Conservation (phyloP, 345 rosid genomes). For the Chamaenerion angustifolium region DNA sequence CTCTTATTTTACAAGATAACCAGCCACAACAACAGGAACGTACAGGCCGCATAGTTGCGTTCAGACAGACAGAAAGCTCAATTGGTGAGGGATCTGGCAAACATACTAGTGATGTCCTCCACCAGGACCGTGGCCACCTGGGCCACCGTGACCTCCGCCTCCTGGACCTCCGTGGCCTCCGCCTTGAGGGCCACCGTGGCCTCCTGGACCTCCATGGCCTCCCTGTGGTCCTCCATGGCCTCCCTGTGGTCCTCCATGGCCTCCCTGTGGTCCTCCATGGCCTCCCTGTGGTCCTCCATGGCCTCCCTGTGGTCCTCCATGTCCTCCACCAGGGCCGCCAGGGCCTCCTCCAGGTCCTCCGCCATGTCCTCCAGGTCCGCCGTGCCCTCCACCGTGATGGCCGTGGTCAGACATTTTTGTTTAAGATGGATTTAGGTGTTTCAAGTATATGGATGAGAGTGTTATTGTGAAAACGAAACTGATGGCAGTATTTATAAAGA, state of each 20-base stretch:
- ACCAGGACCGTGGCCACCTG: neutral
- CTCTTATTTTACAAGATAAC: too few species aligned
- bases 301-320: slow-evolving; percentile 8
- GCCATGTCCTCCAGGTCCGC: too few species aligned
- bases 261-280: neutral
- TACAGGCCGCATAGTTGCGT: too few species aligned
- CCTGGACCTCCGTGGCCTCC: neutral
- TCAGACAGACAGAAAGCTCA: too few species aligned
- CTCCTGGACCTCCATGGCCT: neutral
- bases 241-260: neutral
- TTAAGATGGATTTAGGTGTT: too few species aligned
- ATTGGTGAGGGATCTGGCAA: too few species aligned
- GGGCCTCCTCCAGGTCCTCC: too few species aligned
- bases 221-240: neutral
- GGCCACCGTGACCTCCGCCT: neutral
- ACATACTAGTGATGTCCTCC: neutral
- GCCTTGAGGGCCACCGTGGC: neutral
- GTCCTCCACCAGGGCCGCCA: neutral
- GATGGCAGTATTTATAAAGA: too few species aligned
- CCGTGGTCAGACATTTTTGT: slow-evolving; percentile 6
- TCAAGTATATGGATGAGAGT: too few species aligned
- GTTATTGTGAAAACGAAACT: too few species aligned
- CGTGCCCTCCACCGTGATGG: slow-evolving; percentile 4
- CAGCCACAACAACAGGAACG: too few species aligned
- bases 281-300: slow-evolving; percentile 1